Evolutionary conservation across 1,284 basidiomycete genomes (phyloP).

Genomic region (Ustilago lituana): DNA sequence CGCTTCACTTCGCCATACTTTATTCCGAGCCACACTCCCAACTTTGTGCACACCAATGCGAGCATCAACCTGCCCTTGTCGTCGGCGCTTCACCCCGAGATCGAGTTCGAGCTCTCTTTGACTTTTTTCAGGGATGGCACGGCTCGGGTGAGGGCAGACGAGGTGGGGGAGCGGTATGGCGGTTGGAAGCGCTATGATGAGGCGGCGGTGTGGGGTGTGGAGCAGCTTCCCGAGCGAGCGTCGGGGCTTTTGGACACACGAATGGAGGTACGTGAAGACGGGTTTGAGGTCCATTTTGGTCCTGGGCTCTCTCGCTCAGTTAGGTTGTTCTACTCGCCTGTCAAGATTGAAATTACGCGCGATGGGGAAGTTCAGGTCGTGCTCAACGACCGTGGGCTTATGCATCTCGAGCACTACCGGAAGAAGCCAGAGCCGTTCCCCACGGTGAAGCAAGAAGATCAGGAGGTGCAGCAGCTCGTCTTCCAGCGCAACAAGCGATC

Average conservation of each 20-base stretch:
- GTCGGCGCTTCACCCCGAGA: slow-evolving; percentile 58
- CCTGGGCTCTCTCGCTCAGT: slow-evolving; percentile 39
- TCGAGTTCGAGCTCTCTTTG: slow-evolving; percentile 55
- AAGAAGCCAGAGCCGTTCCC: slow-evolving; percentile 61
- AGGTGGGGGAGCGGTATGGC: slow-evolving; percentile 54
- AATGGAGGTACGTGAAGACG: slow-evolving; percentile 12
- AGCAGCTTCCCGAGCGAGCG: slow-evolving; percentile 49
- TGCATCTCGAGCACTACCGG: slow-evolving; percentile 96
- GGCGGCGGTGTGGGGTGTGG: slow-evolving; percentile 58
- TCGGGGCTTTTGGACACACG: slow-evolving; percentile 17
- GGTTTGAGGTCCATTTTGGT: slow-evolving; percentile 44
- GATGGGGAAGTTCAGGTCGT: slow-evolving; percentile 81
- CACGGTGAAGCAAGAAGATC: slow-evolving; percentile 43
- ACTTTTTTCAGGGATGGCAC: slow-evolving; percentile 62
- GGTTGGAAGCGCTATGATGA: slow-evolving; percentile 62
- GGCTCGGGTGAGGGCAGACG: slow-evolving; percentile 60
- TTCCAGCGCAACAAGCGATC: slow-evolving; percentile 53
- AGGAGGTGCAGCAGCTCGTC: slow-evolving; percentile 44
- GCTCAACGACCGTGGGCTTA: slow-evolving; percentile 85
- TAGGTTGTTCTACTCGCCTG: slow-evolving; percentile 49
- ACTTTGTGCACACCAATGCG: slow-evolving; percentile 30
- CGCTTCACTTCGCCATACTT: slow-evolving; percentile 58
- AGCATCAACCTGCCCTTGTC: slow-evolving; percentile 45
- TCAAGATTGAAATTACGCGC: slow-evolving; percentile 71
- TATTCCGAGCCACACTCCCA: slow-evolving; percentile 14